Percentiles rank a stretch among this genome's conserved stretches.
phyloP scores from a whole-genome alignment of 1,284 basidiomycete species.

The Spongispora temasekensis region DNA sequence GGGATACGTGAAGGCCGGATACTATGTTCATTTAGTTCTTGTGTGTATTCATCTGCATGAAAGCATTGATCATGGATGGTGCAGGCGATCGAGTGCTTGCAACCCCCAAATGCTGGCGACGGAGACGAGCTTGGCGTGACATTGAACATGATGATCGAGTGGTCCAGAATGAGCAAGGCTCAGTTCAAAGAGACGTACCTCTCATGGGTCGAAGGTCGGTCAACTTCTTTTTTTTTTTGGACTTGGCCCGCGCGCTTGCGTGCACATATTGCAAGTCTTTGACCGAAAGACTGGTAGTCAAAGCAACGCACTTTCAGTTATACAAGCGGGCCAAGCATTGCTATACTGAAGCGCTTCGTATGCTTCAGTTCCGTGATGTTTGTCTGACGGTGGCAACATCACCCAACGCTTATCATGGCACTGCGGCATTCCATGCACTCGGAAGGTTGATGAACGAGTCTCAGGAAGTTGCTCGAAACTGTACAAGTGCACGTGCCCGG shows the following conservation, averaged over 20 bases:
- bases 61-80: too few species aligned
- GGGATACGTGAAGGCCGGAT: slow-evolving; percentile 84
- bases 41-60: not conserved
- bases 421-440: slow-evolving; percentile 46
- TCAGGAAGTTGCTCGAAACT: slow-evolving; percentile 68
- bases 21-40: slow-evolving; percentile 56
- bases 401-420: slow-evolving; percentile 15
- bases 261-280: not conserved
- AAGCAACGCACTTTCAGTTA: slow-evolving; percentile 76
- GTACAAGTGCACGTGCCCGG: slow-evolving; percentile 79
- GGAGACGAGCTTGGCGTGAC: slow-evolving; percentile 57
- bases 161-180: slow-evolving; percentile 57
- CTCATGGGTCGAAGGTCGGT: slow-evolving; percentile 73
- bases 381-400: slow-evolving; percentile 50
- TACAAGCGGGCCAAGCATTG: slow-evolving; percentile 81
- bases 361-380: slow-evolving; percentile 68
- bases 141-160: slow-evolving; percentile 70
- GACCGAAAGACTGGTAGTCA: slow-evolving; percentile 48
- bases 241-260: too few species aligned
- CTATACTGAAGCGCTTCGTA: slow-evolving; percentile 75
- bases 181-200: slow-evolving; percentile 70
- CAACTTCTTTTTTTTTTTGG: slow-evolving; percentile 5
- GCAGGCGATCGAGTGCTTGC: slow-evolving; percentile 54
- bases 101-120: slow-evolving; percentile 38
- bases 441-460: slow-evolving; percentile 80